Conservation (phyloP, 805 yeast species). For the Wickerhamomyces pijperi region DNA sequence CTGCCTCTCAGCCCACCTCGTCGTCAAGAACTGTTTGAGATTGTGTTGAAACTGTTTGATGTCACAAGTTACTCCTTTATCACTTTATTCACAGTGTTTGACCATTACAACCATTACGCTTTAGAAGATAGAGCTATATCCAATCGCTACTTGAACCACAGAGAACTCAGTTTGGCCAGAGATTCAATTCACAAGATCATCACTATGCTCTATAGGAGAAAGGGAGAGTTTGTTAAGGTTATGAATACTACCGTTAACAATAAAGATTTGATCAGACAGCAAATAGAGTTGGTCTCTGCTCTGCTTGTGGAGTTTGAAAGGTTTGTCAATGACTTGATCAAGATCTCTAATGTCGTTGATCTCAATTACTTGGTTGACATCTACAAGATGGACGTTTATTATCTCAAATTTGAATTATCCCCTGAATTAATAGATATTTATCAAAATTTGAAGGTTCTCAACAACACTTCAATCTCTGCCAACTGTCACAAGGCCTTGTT, state of each 20-base stretch:
- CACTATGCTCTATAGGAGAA: not conserved
- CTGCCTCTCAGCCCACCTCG: not conserved
- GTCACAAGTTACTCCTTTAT: not conserved
- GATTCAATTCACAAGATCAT: not conserved
- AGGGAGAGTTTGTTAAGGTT: not conserved
- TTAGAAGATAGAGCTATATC: not conserved
- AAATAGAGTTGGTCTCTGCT: not conserved
- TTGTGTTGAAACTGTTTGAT: not conserved
- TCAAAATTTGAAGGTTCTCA: not conserved
- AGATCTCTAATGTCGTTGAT: not conserved
- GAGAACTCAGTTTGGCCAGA: not conserved
- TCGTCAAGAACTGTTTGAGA: not conserved
- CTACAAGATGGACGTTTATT: not conserved
- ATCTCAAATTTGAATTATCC: not conserved
- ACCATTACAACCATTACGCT: not conserved
- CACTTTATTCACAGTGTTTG: not conserved
- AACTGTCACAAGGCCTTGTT: not conserved
- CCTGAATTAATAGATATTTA: not conserved
- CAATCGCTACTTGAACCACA: not conserved
- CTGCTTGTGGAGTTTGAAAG: not conserved
- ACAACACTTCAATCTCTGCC: not conserved
- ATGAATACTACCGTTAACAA: not conserved
- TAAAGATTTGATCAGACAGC: not conserved
- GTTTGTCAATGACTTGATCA: not conserved
- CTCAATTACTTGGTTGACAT: not conserved